Evolutionary conservation across 345 rosid genomes (phyloP).

Genomic region (Diplotaxis tenuifolia): DNA sequence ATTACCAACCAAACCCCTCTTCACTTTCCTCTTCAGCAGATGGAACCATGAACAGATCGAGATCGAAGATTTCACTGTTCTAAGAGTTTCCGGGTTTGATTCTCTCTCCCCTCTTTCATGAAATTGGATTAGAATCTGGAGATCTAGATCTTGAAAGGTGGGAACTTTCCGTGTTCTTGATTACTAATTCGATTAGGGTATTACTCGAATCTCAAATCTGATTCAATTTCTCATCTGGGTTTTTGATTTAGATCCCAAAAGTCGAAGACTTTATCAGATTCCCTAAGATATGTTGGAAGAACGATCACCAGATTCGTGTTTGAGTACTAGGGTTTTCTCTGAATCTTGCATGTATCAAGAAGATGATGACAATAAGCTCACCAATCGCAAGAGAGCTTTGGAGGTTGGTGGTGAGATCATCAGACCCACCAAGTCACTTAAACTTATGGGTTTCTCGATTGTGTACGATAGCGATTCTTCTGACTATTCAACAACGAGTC

Average conservation of each 20-base stretch:
- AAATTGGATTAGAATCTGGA: constrained; percentile 34
- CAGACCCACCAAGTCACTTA: constrained; percentile 37
- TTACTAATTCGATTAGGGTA: constrained; percentile 7
- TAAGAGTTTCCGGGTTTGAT: constrained; percentile 20
- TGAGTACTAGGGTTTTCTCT: constrained; percentile 53
- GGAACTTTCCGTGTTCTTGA: constrained; percentile 10
- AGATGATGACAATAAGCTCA: constrained; percentile 25
- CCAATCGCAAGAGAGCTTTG: constrained; percentile 50
- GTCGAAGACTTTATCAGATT: not conserved
- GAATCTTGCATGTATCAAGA: constrained; percentile 46
- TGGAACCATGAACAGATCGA: not conserved
- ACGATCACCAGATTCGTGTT: constrained; percentile 50
- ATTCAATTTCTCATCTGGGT: constrained; percentile 34
- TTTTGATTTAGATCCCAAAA: constrained; percentile 25
- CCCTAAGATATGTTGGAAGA: constrained; percentile 81
- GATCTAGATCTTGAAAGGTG: constrained; percentile 41
- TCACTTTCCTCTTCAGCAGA: not conserved
- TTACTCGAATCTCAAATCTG: constrained; percentile 23
- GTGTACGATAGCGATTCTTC: constrained; percentile 24
- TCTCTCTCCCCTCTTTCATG: not conserved
- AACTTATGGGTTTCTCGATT: constrained; percentile 27
- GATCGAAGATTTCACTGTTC: constrained; percentile 6
- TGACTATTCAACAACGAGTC: constrained; percentile 38
- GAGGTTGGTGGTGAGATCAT: constrained; percentile 45
- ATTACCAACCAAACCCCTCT: not conserved